Conservation (phyloP, 257 asterid species). For the Capsicum rhomboideum region DNA sequence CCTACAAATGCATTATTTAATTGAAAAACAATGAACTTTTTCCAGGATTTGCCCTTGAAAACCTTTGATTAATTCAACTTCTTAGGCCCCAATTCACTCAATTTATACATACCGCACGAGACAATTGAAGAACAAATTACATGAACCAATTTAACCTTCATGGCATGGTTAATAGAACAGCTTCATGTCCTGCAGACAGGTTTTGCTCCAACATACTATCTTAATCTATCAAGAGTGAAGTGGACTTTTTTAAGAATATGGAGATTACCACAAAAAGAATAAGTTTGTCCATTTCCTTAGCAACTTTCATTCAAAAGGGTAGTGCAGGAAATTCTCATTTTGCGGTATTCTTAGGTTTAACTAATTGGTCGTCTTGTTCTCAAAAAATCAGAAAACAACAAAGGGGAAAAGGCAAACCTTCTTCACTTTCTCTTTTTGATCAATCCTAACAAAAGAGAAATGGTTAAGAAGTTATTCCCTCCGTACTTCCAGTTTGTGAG, state of each 20-base stretch:
- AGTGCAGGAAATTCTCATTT: not conserved
- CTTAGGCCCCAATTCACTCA: not conserved
- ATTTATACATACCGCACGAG: not conserved
- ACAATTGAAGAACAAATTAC: not conserved
- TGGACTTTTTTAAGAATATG: not conserved
- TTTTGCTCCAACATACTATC: not conserved
- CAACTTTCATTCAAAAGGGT: not conserved
- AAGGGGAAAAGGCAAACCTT: not conserved
- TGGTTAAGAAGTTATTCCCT: not conserved
- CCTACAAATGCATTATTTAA: not conserved
- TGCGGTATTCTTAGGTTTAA: not conserved
- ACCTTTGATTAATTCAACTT: not conserved
- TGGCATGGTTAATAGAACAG: not conserved
- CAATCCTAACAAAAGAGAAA: not conserved
- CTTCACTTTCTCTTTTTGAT: not conserved
- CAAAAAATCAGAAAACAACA: not conserved
- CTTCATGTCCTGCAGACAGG: not conserved
- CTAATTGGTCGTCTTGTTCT: not conserved
- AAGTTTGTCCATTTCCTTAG: not conserved
- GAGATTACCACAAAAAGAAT: not conserved
- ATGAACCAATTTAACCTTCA: not conserved
- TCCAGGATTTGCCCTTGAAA: not conserved
- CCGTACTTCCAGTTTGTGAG: not conserved
- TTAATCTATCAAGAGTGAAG: not conserved
- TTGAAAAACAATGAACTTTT: not conserved